Percentiles rank a stretch among this genome's conserved stretches.
phyloP scores from a whole-genome alignment of 371 early-diverging fungal genomes.

The Mortierella sp. region DNA sequence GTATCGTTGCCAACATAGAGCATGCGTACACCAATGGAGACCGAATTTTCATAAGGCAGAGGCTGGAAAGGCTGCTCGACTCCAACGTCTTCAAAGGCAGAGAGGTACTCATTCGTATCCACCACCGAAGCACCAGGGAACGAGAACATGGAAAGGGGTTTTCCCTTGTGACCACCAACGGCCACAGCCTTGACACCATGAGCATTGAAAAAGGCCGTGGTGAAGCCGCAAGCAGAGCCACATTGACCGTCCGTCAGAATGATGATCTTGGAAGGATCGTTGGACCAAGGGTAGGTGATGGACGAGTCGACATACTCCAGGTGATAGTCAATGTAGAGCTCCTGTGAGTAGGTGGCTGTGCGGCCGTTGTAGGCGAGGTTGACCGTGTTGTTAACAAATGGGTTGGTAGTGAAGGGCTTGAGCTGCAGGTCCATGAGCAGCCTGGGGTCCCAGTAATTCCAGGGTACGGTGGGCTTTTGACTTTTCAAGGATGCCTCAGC shows the following conservation, averaged over 20 bases:
- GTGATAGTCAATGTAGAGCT: conserved; percentile 8
- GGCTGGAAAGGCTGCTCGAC: not conserved
- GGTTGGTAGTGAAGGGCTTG: conserved; percentile 7
- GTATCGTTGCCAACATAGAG: not conserved
- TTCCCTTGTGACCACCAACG: conserved; percentile 14
- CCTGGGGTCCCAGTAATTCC: conserved; percentile 13
- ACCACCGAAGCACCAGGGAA: conserved; percentile 15
- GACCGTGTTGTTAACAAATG: not conserved
- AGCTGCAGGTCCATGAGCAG: not conserved
- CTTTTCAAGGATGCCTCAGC: conserved; percentile 2
- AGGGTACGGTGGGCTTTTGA: not conserved
- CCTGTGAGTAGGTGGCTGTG: conserved; percentile 4
- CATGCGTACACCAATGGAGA: not conserved
- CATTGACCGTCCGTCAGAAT: conserved; percentile 32
- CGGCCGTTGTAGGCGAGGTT: conserved; percentile 5
- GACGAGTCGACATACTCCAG: not conserved
- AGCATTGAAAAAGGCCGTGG: not conserved
- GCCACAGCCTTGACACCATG: conserved; percentile 20
- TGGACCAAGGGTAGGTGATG: conserved; percentile 19
- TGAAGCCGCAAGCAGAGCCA: conserved; percentile 27
- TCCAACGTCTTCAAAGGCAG: not conserved
- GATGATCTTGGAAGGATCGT: conserved; percentile 15
- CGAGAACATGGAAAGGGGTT: conserved; percentile 27
- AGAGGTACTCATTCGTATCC: not conserved
- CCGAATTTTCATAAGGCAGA: conserved; percentile 3